phyloP scores from a whole-genome alignment of 1,139 yeast genomes.

The Pichia sp. region DNA sequence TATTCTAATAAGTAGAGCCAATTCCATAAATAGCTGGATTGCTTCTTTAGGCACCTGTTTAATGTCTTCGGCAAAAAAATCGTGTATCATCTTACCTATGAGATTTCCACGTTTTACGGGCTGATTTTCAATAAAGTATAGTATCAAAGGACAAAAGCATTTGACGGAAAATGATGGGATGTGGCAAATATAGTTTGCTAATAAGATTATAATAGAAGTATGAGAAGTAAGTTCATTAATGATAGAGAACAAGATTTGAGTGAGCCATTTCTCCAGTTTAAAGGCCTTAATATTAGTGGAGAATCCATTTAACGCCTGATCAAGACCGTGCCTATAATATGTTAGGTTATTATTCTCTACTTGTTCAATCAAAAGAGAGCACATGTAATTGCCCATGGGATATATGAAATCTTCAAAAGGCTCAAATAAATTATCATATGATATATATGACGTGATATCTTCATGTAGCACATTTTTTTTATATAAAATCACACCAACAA shows the following conservation, averaged over 20 bases:
- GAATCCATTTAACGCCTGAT: constrained; percentile 20
- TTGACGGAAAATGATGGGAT: constrained; percentile 20
- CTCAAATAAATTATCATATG: constrained; percentile 25
- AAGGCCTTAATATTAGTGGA: constrained; percentile 23
- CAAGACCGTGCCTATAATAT: constrained; percentile 18
- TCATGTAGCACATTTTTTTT: constrained; percentile 21
- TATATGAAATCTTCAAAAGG: constrained; percentile 26
- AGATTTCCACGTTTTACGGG: constrained; percentile 16
- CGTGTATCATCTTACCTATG: constrained; percentile 20
- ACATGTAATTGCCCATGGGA: constrained; percentile 37
- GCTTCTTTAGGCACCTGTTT: constrained; percentile 22
- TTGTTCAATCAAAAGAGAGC: constrained; percentile 33
- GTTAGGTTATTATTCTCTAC: constrained; percentile 20
- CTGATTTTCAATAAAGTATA: constrained; percentile 27
- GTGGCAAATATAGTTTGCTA: constrained; percentile 27
- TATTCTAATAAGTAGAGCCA: constrained; percentile 43
- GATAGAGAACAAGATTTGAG: constrained; percentile 34
- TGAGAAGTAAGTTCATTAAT: constrained; percentile 33
- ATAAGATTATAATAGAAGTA: constrained; percentile 23
- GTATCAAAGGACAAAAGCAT: constrained; percentile 27
- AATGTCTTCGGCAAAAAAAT: constrained; percentile 22
- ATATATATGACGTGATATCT: constrained; percentile 19
- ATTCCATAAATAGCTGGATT: constrained; percentile 36
- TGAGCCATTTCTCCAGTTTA: constrained; percentile 21
- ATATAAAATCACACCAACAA: constrained; percentile 38